phyloP scores from a whole-genome alignment of 805 yeast species.

The Hanseniaspora clermontiae region DNA sequence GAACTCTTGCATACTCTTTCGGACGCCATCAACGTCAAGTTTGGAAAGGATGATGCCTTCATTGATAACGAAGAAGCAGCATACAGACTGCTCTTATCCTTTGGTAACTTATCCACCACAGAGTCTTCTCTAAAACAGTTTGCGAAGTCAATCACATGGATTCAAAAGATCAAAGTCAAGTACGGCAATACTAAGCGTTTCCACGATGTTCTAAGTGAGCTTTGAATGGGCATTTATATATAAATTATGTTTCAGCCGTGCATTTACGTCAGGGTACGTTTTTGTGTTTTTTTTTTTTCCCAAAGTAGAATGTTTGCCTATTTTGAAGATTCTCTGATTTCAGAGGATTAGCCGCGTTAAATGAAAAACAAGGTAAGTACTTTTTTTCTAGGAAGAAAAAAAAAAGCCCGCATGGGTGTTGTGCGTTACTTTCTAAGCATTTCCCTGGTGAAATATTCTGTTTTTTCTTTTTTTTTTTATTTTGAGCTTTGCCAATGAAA shows the following conservation, averaged over 20 bases:
- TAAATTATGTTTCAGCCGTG: too few relatives aligned
- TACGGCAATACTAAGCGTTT: constrained; percentile 21
- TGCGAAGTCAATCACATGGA: constrained; percentile 26
- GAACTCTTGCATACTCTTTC: constrained; percentile 26
- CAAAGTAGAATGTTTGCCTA: not conserved
- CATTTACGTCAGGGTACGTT: too few relatives aligned
- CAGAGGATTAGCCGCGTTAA: too few relatives aligned
- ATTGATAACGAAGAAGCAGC: constrained; percentile 48
- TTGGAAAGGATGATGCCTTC: constrained; percentile 23
- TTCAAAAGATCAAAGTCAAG: constrained; percentile 18
- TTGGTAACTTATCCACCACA: constrained; percentile 43
- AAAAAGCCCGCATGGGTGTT: not conserved
- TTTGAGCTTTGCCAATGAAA: not conserved
- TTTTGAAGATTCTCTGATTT: too few relatives aligned
- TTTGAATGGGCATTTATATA: not conserved
- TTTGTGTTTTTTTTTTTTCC: not conserved
- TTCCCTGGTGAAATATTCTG: not conserved
- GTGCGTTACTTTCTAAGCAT: not conserved
- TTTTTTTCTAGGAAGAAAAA: too few relatives aligned
- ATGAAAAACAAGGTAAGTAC: too few relatives aligned
- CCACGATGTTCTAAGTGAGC: constrained; percentile 18
- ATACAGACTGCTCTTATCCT: constrained; percentile 49
- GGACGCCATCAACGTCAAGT: constrained; percentile 23
- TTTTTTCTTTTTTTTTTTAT: too few relatives aligned
- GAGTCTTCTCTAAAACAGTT: constrained; percentile 25